Evolutionary conservation across 2,329 filamentous ascomycete genomes (phyloP).

Genomic region (Phaeosphaeriaceae sp.): DNA sequence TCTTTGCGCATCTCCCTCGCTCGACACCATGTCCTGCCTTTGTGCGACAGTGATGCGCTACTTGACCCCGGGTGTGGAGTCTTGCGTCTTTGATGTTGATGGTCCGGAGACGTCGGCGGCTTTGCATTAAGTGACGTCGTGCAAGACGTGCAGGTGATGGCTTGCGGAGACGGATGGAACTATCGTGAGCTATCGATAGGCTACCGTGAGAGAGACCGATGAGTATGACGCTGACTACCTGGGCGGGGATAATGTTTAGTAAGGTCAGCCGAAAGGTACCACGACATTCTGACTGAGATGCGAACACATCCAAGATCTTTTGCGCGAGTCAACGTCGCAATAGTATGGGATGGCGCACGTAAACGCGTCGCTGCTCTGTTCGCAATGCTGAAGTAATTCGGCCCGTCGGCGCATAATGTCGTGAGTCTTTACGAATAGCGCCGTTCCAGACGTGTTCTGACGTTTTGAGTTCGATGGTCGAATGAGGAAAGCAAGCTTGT

Average conservation of each 20-base stretch:
- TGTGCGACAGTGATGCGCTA: constrained; percentile 10
- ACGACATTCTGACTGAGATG: not conserved
- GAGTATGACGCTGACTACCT: constrained; percentile 19
- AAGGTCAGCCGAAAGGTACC: not conserved
- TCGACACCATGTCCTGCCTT: not conserved
- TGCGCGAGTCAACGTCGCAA: not conserved
- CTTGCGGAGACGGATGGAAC: constrained; percentile 12
- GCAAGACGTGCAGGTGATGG: constrained; percentile 15
- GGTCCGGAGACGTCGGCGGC: constrained; percentile 11
- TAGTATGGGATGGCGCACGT: not conserved
- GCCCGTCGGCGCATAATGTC: constrained; percentile 6
- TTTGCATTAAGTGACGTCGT: constrained; percentile 20
- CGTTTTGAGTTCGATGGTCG: not conserved
- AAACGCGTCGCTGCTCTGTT: not conserved
- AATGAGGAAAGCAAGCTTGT: not conserved
- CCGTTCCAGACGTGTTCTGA: not conserved
- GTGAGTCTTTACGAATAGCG: not conserved
- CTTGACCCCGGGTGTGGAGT: constrained; percentile 12
- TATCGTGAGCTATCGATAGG: constrained; percentile 18
- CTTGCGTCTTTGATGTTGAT: constrained; percentile 2
- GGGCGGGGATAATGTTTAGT: not conserved
- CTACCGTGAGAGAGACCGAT: constrained; percentile 10
- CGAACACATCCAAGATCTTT: not conserved
- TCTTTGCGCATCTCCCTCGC: not conserved
- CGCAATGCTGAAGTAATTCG: constrained; percentile 1